Percentiles rank a stretch among this genome's conserved stretches.
These are phyloP conservation scores for Phlyctochytrium planicorne DNA, from an alignment of 192 early-diverging fungal genomes.

Conservation along the genomic window DNA sequence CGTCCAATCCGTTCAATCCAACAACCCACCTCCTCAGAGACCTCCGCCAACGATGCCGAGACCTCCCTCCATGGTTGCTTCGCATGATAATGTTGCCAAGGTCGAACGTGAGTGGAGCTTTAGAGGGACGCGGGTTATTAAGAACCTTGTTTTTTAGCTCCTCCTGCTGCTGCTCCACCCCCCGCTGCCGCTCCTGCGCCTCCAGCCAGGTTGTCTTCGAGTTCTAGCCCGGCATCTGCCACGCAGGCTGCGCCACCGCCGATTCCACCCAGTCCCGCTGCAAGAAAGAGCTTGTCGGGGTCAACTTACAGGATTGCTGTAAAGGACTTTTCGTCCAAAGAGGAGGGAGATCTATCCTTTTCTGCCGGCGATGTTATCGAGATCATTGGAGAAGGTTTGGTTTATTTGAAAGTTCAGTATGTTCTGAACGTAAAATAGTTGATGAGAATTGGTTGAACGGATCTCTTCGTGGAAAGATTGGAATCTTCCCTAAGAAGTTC, in stretches of 20 bases:
- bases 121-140: no score
- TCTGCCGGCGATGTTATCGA: conserved; percentile 23
- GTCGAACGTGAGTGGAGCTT: no score
- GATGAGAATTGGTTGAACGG: conserved; percentile 32
- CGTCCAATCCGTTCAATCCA: neutral
- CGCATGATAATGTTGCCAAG: no score
- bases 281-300: neutral
- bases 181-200: neutral
- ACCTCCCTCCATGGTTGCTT: neutral
- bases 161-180: conserved; percentile 1
- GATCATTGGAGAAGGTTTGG: conserved; percentile 23
- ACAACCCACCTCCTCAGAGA: neutral
- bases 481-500: conserved; percentile 29
- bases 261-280: neutral
- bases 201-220: neutral
- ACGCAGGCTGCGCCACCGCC: neutral
- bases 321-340: conserved; percentile 14
- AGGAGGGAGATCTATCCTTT: conserved; percentile 26
- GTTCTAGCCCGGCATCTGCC: no score
- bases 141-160: no score
- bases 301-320: conserved; percentile 11
- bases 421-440: conserved; percentile 7
- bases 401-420: neutral
- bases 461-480: conserved; percentile 16
- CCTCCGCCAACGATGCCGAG: conserved; percentile 7